These are phyloP conservation scores for Austroboletus novae-zelandiae DNA, from an alignment of 1,284 basidiomycete genomes.

Conservation along the genomic window DNA sequence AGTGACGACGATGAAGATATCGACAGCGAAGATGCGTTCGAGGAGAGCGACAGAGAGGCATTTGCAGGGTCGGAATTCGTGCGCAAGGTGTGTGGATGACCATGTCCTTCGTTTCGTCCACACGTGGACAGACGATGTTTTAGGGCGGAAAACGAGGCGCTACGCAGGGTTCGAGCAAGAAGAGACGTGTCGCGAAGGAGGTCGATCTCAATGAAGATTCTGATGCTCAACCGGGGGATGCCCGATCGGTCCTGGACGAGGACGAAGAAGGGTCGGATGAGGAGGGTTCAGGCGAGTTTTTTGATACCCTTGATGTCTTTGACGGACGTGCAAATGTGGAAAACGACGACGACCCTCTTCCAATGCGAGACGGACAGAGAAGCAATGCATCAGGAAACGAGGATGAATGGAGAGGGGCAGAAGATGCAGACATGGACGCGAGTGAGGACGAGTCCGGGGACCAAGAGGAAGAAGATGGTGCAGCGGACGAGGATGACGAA, in stretches of 20 bases:
- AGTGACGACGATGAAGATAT: constrained; percentile 78
- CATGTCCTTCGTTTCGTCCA: neutral
- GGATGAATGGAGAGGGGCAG: constrained; percentile 9
- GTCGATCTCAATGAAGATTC: constrained; percentile 67
- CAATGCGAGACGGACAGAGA: neutral
- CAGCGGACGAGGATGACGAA: constrained; percentile 36
- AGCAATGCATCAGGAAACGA: neutral
- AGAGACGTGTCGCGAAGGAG: constrained; percentile 16
- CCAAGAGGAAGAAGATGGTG: constrained; percentile 29
- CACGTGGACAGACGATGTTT: constrained; percentile 4
- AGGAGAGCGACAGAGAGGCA: constrained; percentile 78
- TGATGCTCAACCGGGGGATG: constrained; percentile 31
- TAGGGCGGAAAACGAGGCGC: constrained; percentile 8
- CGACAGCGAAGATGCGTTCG: constrained; percentile 77
- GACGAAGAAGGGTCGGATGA: constrained; percentile 47
- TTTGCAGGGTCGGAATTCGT: constrained; percentile 66
- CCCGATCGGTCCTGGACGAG: constrained; percentile 30
- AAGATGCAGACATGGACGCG: constrained; percentile 17
- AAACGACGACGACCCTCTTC: neutral
- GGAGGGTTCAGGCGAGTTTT: constrained; percentile 57
- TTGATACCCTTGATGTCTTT: constrained; percentile 66
- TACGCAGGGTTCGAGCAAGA: constrained; percentile 13
- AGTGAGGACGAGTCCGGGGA: constrained; percentile 22
- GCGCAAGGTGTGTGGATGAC: constrained; percentile 42
- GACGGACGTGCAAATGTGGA: constrained; percentile 53